Percentiles rank a stretch among this genome's conserved stretches.
Evolutionary conservation across 2,329 filamentous ascomycete species (phyloP).

Genomic region (Apiospora phragmitis): DNA sequence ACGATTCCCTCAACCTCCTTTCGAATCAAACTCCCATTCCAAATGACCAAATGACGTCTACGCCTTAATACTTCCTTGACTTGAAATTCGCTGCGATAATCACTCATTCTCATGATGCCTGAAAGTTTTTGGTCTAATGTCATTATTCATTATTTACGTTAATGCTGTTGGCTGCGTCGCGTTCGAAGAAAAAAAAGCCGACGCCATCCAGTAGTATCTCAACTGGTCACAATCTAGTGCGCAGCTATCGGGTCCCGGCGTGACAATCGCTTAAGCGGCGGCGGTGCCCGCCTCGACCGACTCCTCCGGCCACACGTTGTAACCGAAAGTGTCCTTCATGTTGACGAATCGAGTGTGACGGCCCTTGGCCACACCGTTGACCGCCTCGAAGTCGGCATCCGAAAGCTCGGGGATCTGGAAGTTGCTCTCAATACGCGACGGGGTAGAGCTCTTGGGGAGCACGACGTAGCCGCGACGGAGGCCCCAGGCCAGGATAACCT

Average conservation of each 20-base stretch:
- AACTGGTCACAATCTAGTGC: background rate
- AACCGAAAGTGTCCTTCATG: conserved; percentile 80
- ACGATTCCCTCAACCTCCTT: background rate
- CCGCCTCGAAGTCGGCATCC: conserved; percentile 59
- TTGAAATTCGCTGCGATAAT: background rate
- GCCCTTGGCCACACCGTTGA: conserved; percentile 64
- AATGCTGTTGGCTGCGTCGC: background rate
- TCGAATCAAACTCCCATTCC: background rate
- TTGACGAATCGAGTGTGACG: conserved; percentile 74
- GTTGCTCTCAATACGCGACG: conserved; percentile 68
- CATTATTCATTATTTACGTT: conserved; percentile 6
- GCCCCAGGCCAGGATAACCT: conserved; percentile 66
- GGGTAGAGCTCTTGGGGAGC: conserved; percentile 69
- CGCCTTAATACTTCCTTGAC: background rate
- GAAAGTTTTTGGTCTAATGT: background rate
- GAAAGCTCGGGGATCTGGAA: conserved; percentile 54
- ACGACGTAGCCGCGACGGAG: conserved; percentile 66
- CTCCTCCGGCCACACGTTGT: conserved; percentile 69
- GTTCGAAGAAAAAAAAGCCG: background rate
- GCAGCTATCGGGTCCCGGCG: background rate
- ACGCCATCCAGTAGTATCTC: background rate
- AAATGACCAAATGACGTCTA: background rate
- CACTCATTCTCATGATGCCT: background rate
- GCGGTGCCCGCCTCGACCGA: conserved; percentile 20
- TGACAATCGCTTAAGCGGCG: conserved; percentile 14